A percentile compares a stretch with the other conserved stretches of the same genome.
These are phyloP conservation scores for Dioszegia hungarica DNA, from an alignment of 768 basidiomycete species.

Conservation along the genomic window DNA sequence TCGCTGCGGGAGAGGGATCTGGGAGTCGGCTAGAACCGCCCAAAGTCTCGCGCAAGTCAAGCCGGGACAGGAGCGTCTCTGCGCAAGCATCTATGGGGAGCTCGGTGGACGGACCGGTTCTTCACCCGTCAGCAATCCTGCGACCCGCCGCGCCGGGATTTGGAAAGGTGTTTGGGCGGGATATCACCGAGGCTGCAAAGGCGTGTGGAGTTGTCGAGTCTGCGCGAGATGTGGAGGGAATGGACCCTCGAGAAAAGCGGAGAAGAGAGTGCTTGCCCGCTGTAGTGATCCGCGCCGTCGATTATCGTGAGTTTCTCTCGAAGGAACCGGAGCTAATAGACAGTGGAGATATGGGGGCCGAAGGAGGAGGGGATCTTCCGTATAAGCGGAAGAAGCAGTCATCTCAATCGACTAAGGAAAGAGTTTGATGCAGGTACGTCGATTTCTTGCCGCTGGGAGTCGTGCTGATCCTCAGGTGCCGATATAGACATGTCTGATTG, in stretches of 20 bases:
- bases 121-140: slow-evolving; percentile 15
- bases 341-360: slow-evolving; percentile 44
- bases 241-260: slow-evolving; percentile 18
- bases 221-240: slow-evolving; percentile 5
- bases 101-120: slow-evolving; percentile 27
- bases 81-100: slow-evolving; percentile 14
- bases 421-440: slow-evolving; percentile 73
- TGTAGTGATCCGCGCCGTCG: slow-evolving; percentile 38
- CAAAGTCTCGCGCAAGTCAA: slow-evolving; percentile 13
- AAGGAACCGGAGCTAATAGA: background rate
- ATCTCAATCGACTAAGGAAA: slow-evolving; percentile 65
- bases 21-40: slow-evolving; percentile 7
- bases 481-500: slow-evolving; percentile 78
- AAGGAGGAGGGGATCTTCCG: slow-evolving; percentile 54
- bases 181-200: slow-evolving; percentile 29
- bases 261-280: slow-evolving; percentile 37
- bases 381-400: slow-evolving; percentile 75
- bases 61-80: slow-evolving; percentile 19
- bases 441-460: slow-evolving; percentile 12
- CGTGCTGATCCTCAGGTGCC: slow-evolving; percentile 56
- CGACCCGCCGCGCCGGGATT: slow-evolving; percentile 11
- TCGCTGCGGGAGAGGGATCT: background rate
- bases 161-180: slow-evolving; percentile 39
- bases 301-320: slow-evolving; percentile 38
- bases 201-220: slow-evolving; percentile 28